phyloP scores from a whole-genome alignment of 108 stramenopile genomes.

The Cyclotella atomus region DNA sequence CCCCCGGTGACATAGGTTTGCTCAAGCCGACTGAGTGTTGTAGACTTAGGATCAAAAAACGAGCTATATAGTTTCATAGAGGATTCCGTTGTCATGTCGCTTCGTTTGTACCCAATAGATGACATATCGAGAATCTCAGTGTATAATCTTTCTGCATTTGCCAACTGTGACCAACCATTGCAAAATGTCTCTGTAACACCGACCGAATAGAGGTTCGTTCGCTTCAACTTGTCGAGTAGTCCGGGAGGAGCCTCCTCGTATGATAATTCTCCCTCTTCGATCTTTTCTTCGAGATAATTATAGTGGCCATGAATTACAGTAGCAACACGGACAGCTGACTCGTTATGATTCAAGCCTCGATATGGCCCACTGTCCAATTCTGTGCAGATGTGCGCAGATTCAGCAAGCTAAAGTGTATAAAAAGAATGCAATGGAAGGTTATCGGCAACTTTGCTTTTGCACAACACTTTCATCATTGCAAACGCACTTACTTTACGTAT shows the following conservation, averaged over 20 bases:
- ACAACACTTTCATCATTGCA: no score
- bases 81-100: slow-evolving; percentile 72
- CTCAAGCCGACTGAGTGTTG: slow-evolving; percentile 41
- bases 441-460: no score
- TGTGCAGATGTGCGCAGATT: slow-evolving; percentile 76
- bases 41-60: slow-evolving; percentile 59
- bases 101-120: slow-evolving; percentile 59
- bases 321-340: slow-evolving; percentile 81
- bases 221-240: slow-evolving; percentile 59
- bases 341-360: slow-evolving; percentile 68
- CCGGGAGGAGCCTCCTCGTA: slow-evolving; percentile 57
- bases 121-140: slow-evolving; percentile 62
- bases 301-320: slow-evolving; percentile 80
- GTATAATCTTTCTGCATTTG: slow-evolving; percentile 69
- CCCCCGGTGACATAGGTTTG: slow-evolving; percentile 43
- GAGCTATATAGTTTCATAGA: slow-evolving; percentile 80
- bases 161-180: slow-evolving; percentile 49
- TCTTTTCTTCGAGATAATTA: slow-evolving; percentile 65
- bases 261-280: slow-evolving; percentile 52
- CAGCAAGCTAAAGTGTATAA: slow-evolving; percentile 55
- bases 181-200: slow-evolving; percentile 69
- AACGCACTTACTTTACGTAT: slow-evolving; percentile 67
- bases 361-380: slow-evolving; percentile 71
- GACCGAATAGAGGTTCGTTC: slow-evolving; percentile 65
- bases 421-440: no score